Percentiles rank a stretch among this genome's conserved stretches.
phyloP scores from a whole-genome alignment of 768 basidiomycete species.

The Termitomyces titanicus region DNA sequence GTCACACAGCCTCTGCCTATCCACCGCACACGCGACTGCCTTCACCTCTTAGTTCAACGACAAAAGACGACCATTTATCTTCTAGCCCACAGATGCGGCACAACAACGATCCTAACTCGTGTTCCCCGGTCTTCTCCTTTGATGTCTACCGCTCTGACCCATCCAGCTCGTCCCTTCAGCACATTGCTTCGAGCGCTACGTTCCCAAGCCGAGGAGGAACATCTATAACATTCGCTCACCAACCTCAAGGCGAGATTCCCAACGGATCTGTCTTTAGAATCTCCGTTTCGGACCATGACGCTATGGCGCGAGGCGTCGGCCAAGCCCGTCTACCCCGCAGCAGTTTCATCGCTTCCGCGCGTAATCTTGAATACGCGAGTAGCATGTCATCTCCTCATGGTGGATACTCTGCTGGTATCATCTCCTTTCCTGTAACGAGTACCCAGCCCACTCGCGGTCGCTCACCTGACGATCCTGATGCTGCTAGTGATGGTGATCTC shows the following conservation, averaged over 20 bases:
- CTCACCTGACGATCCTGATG: slow-evolving; percentile 22
- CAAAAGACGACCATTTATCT: background rate
- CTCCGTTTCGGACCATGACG: slow-evolving; percentile 17
- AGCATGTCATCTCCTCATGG: slow-evolving; percentile 2
- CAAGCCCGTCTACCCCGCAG: slow-evolving; percentile 13
- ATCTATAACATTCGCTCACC: background rate
- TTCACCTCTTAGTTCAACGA: background rate
- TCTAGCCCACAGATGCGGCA: background rate
- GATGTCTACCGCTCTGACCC: slow-evolving; percentile 43
- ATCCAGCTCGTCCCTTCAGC: slow-evolving; percentile 36
- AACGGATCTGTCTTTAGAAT: slow-evolving; percentile 37
- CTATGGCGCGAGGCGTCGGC: background rate
- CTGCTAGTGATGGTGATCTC: slow-evolving; percentile 20
- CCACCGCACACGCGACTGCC: background rate
- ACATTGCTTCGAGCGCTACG: slow-evolving; percentile 39
- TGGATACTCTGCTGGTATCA: slow-evolving; percentile 21
- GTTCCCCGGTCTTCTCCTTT: slow-evolving; percentile 30
- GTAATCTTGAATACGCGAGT: background rate
- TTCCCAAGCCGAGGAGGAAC: slow-evolving; percentile 26
- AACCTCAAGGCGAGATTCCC: slow-evolving; percentile 6
- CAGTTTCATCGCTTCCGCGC: background rate
- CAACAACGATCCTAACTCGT: slow-evolving; percentile 1
- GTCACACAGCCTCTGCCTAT: slow-evolving; percentile 12
- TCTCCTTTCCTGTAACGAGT: slow-evolving; percentile 19
- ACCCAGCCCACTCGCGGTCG: slow-evolving; percentile 5